Conservation (phyloP, 225 moss, liverwort and hornwort species). For the Pseudoscleropodium purum region DNA sequence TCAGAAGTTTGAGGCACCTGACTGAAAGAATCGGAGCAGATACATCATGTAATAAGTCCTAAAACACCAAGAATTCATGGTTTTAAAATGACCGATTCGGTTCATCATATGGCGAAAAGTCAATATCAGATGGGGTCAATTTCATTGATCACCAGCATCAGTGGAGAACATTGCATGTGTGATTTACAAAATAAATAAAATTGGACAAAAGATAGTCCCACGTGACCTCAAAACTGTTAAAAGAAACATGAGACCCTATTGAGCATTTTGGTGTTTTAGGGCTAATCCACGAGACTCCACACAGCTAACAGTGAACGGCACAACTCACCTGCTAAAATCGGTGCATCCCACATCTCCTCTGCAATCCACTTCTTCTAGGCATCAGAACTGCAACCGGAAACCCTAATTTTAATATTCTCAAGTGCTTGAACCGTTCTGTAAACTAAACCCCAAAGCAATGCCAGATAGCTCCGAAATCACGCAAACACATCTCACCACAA, state of each 20-base stretch:
- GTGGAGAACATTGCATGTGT: not conserved
- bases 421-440: not conserved
- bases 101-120: not conserved
- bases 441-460: not conserved
- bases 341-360: not conserved
- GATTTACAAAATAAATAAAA: not conserved
- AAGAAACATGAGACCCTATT: not conserved
- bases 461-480: not conserved
- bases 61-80: not conserved
- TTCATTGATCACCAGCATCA: not conserved
- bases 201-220: not conserved
- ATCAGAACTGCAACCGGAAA: not conserved
- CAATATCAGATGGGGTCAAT: not conserved
- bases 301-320: not conserved
- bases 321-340: not conserved
- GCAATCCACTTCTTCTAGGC: not conserved
- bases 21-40: not conserved
- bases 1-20: not conserved
- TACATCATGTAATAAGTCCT: not conserved
- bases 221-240: not conserved
- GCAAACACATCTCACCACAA: not conserved
- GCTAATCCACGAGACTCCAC: not conserved
- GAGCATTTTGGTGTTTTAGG: not conserved
- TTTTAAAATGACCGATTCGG: not conserved
- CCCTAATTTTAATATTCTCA: not conserved